phyloP scores from a whole-genome alignment of 768 basidiomycete genomes.

The Leccinum boreale region DNA sequence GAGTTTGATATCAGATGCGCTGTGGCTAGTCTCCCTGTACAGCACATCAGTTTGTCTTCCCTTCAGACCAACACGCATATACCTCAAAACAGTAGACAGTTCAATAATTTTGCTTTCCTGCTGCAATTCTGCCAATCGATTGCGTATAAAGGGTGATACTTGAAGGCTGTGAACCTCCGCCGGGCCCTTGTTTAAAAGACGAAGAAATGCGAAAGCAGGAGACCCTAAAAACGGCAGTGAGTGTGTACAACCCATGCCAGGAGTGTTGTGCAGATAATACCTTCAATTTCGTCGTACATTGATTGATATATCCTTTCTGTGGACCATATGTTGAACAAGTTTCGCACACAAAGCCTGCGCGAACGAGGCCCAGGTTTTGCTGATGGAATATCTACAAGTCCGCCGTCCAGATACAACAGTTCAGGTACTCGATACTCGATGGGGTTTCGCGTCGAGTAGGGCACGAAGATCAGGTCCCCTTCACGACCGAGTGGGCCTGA shows the following conservation, averaged over 20 bases:
- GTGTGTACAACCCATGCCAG: neutral
- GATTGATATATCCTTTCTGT: slow-evolving; percentile 77
- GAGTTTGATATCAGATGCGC: slow-evolving; percentile 16
- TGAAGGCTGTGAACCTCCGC: slow-evolving; percentile 64
- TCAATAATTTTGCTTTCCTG: slow-evolving; percentile 41
- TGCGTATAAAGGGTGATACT: slow-evolving; percentile 55
- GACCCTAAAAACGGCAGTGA: slow-evolving; percentile 39
- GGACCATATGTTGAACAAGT: slow-evolving; percentile 88
- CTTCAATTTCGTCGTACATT: slow-evolving; percentile 49
- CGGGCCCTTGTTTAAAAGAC: slow-evolving; percentile 59
- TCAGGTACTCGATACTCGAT: slow-evolving; percentile 77
- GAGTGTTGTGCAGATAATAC: slow-evolving; percentile 35
- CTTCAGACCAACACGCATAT: slow-evolving; percentile 28
- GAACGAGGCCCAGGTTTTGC: slow-evolving; percentile 46
- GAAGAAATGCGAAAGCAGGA: slow-evolving; percentile 71
- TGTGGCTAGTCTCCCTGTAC: slow-evolving; percentile 20
- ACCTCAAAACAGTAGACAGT: slow-evolving; percentile 45
- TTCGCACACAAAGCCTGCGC: slow-evolving; percentile 55
- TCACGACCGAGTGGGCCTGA: slow-evolving; percentile 84
- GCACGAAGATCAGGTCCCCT: slow-evolving; percentile 76
- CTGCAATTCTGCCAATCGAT: slow-evolving; percentile 47
- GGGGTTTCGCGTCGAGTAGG: slow-evolving; percentile 86
- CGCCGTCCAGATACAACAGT: slow-evolving; percentile 75
- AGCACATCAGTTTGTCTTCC: slow-evolving; percentile 5
- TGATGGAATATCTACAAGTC: slow-evolving; percentile 61